Base-by-base conservation (phyloP, 495 filamentous ascomycete species). In the Acidomyces sp. region DNA sequence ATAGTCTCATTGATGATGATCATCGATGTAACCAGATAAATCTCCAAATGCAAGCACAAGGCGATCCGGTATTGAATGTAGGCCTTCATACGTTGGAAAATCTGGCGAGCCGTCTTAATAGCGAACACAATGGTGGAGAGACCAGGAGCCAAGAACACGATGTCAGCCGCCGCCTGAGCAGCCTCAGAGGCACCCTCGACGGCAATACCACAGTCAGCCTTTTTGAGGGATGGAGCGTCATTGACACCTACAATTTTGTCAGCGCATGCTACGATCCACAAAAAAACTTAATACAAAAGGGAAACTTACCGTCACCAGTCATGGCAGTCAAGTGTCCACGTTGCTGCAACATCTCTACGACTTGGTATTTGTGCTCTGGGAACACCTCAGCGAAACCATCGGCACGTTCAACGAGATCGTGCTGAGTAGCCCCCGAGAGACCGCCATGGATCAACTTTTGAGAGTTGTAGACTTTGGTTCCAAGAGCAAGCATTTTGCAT, bases 11-110 rank as follows among this genome's bases (percentile, higher is more conserved):
- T 67, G 63, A 82, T 75, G 66, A 80, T 80, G 64, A 81, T 70
- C 74, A 81, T 81, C 34, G 76, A 78, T 46, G 77, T 78, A 48
- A 80, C 76, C n/a, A 82, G 65, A 67, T 81, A 82, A 55, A 82
- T 72, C 64, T 82, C 78, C 53, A 82, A 63, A 62, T 82, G 78
- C 36, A 82, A 65, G 62, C 78, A 82, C 43, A 82, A 72, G 41
- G 78, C 78, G 55, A 82, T 82, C 73, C 78, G 78, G 66, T 82
- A 82, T 60, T 82, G 77, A 46, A 82, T 80, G 56, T 82, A 82
- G 25, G 77, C 71, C 71, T 82, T 82, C 78, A 82, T 82, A 53
- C 78, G 78, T 67, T 82, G 78, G 75, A 82, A 82, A 55, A 82
- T 82, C 62, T 82, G 73, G 54, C 78, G 76, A 49, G 78, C 74